Evolutionary conservation across 495 filamentous ascomycete species (phyloP), one percentile per base, ranked within the genome.

Genomic region (Xylaria bambusicola): DNA sequence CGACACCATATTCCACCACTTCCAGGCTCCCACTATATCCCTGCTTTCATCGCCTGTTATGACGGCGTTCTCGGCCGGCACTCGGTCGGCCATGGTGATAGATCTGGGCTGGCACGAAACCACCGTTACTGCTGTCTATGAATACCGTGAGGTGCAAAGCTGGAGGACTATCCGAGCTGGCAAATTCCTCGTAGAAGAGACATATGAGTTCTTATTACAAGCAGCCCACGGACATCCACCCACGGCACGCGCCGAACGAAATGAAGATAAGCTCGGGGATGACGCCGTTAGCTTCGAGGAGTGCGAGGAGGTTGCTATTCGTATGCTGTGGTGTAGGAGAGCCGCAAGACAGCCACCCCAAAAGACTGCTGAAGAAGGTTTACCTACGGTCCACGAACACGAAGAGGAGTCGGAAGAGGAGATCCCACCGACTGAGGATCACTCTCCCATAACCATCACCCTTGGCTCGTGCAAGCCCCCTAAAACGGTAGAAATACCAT

Each of bases 71-170:
- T 88, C 86, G 31, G 91, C 92, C 8, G 94, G 94, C 3, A 77
- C 92, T 51, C 87, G 94, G 12, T 86, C 89, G 17, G 89, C 85
- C 2, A 71, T 98, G 23, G 83, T 97, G 3, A 81, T 98, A 9
- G 92, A 98, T 68, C 77, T 98, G 35, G 93, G 93, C 54, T 98
- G 94, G 94, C 81, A 82, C 40, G 95, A 97, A 69, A 93, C 91
- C 0, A 82, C 86, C 0, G 81, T 92, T 13, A 94, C 89, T 0
- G 84, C 84, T 2, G 78, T 98, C 20, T 97, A 90, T 66, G 95
- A 98, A 70, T 95, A 93, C 59, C 82, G 93, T 52, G 90, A 96
- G 63, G 81, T 97, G 5, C 68, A 73, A 23, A 81, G 82, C 29
- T 78, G 75, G 58, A 78, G 91, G 47, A 94, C 82, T 38, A 81